Conservation (phyloP, 345 rosid genomes). For the Eutrema japonicum region DNA sequence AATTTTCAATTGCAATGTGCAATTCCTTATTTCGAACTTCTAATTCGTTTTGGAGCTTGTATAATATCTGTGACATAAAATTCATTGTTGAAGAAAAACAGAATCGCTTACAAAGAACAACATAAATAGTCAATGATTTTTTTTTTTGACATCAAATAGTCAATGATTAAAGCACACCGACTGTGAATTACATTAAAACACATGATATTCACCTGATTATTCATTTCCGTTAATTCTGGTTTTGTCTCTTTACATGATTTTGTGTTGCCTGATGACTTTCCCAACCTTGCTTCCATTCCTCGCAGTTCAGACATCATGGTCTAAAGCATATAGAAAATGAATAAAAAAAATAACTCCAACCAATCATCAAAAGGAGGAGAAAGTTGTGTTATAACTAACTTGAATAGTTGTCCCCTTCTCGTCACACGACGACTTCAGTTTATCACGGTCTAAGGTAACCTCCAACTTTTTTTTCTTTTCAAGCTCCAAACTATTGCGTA, state of each 20-base stretch:
- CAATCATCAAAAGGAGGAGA: conserved; percentile 24
- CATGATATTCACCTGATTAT: conserved; percentile 58
- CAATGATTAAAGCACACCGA: neutral
- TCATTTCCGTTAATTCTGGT: conserved; percentile 48
- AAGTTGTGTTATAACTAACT: conserved; percentile 50
- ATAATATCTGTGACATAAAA: conserved; percentile 49
- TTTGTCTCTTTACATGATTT: conserved; percentile 51
- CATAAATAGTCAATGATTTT: neutral
- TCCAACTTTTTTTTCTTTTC: conserved; percentile 67
- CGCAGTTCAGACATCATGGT: conserved; percentile 63
- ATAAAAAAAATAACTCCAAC: conserved; percentile 12
- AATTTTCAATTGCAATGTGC: conserved; percentile 56
- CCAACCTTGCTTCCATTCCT: conserved; percentile 60
- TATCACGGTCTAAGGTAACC: conserved; percentile 58
- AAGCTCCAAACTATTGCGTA: conserved; percentile 61
- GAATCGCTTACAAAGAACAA: conserved; percentile 1
- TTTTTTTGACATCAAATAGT: neutral
- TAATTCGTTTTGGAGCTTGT: conserved; percentile 69
- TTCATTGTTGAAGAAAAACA: conserved; percentile 24
- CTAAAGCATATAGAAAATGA: conserved; percentile 46
- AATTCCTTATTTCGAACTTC: conserved; percentile 63
- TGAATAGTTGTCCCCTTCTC: conserved; percentile 75
- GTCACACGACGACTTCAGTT: conserved; percentile 57
- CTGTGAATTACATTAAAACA: conserved; percentile 13
- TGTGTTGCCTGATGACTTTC: conserved; percentile 53